Evolutionary conservation across 176 grass and related monocot genomes (phyloP).

Genomic region (Aegilops bicornis): DNA sequence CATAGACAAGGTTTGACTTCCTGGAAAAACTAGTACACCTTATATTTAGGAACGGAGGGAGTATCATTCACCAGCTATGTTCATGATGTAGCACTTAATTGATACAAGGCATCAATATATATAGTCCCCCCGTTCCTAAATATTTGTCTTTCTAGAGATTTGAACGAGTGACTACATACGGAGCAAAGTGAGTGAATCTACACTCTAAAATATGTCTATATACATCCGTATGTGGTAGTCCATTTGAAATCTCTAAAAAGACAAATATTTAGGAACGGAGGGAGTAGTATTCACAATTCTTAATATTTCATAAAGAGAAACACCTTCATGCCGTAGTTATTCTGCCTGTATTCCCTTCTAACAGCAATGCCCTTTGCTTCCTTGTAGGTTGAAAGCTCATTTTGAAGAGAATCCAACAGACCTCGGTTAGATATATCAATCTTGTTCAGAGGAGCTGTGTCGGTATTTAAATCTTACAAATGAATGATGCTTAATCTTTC

Average conservation of each 20-base stretch:
- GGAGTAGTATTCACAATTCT: neutral
- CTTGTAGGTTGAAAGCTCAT: slow-evolving; percentile 85
- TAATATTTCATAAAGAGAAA: neutral
- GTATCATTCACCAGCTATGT: neutral
- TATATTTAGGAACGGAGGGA: too few relatives aligned
- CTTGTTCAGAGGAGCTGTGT: slow-evolving; percentile 6
- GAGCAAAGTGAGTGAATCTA: too few relatives aligned
- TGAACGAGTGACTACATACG: too few relatives aligned
- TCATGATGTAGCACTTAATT: neutral
- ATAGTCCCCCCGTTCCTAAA: too few relatives aligned
- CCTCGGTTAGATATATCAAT: slow-evolving; percentile 57
- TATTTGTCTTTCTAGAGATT: too few relatives aligned
- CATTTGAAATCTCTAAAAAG: too few relatives aligned
- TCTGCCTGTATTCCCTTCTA: neutral
- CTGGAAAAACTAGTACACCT: too few relatives aligned
- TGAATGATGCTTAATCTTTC: slow-evolving; percentile 14
- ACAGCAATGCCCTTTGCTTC: neutral
- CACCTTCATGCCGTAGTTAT: neutral
- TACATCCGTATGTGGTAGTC: too few relatives aligned
- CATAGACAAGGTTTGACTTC: too few relatives aligned
- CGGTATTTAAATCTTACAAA: slow-evolving; percentile 7
- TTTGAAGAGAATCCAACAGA: slow-evolving; percentile 96
- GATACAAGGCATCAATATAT: neutral
- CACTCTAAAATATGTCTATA: too few relatives aligned
- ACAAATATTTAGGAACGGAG: too few relatives aligned